These are phyloP conservation scores for Phytophthora constricta DNA, from an alignment of 352 stramenopile genomes.

Conservation along the genomic window DNA sequence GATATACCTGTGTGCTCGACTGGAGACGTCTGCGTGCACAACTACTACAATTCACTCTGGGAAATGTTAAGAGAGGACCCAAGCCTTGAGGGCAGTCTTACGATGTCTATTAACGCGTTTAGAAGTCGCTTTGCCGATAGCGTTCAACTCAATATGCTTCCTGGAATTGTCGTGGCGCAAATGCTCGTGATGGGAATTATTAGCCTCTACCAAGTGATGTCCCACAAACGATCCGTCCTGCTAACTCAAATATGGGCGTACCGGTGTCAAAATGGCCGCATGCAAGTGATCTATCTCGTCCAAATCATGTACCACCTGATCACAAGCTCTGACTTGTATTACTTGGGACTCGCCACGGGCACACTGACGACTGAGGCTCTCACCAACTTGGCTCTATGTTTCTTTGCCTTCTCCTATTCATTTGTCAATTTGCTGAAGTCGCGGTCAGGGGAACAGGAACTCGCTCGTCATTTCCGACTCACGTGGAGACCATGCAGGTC, in stretches of 20 bases:
- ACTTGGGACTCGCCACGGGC: conserved; percentile 20
- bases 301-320: conserved; percentile 33
- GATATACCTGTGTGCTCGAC: conserved; percentile 22
- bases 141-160: conserved; percentile 20
- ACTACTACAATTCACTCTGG: conserved; percentile 30
- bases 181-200: conserved; percentile 31
- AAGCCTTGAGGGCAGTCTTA: background rate
- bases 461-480: conserved; percentile 16
- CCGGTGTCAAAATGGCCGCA: conserved; percentile 20
- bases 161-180: conserved; percentile 21
- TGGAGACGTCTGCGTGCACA: conserved; percentile 20
- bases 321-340: conserved; percentile 27
- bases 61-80: conserved; percentile 10
- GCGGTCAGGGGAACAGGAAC: conserved; percentile 18
- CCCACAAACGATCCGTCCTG: conserved; percentile 28
- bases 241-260: conserved; percentile 34
- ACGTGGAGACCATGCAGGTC: conserved; percentile 26
- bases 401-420: conserved; percentile 27
- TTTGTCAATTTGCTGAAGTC: conserved; percentile 22
- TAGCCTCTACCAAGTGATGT: conserved; percentile 31
- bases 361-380: conserved; percentile 21
- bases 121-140: conserved; percentile 20
- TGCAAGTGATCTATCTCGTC: conserved; percentile 23
- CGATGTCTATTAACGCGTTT: conserved; percentile 16
- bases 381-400: conserved; percentile 10